phyloP scores from a whole-genome alignment of 2,329 filamentous ascomycete genomes.

The Ascocoryne sarcoides region DNA sequence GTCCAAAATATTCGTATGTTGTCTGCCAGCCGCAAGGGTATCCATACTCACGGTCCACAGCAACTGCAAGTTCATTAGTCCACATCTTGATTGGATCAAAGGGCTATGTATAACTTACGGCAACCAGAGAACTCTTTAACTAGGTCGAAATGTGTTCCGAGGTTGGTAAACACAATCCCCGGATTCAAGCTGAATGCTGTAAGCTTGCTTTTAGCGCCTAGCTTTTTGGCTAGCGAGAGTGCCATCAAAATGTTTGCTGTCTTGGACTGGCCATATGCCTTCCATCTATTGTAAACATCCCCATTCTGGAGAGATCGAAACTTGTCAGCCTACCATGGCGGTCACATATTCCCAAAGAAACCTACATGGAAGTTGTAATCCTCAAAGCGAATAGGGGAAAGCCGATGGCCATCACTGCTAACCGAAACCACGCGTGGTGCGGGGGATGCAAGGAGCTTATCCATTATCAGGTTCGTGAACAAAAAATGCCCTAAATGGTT shows the following conservation, averaged over 20 bases:
- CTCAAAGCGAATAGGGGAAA: constrained; percentile 25
- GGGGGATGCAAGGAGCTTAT: background rate
- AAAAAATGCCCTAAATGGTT: constrained; percentile 18
- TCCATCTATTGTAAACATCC: too few species aligned
- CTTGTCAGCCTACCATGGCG: too few species aligned
- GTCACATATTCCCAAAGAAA: constrained; percentile 18
- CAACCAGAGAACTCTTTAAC: constrained; percentile 5
- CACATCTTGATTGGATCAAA: background rate
- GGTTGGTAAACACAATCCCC: too few species aligned
- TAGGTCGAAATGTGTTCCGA: too few species aligned
- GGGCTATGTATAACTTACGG: background rate
- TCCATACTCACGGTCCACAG: background rate
- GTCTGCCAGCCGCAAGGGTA: background rate
- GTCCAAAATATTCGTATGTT: background rate
- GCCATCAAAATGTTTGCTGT: constrained; percentile 33
- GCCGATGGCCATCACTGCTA: constrained; percentile 12
- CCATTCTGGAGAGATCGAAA: too few species aligned
- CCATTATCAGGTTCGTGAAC: constrained; percentile 13
- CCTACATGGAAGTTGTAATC: constrained; percentile 17
- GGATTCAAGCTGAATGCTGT: constrained; percentile 13
- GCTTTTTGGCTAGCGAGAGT: constrained; percentile 11
- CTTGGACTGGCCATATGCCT: constrained; percentile 38
- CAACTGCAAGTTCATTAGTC: background rate
- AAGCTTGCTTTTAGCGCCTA: constrained; percentile 5
- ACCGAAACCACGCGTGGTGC: constrained; percentile 12